phyloP scores from a whole-genome alignment of 495 filamentous ascomycete genomes.

The Penicillium riverlandense region DNA sequence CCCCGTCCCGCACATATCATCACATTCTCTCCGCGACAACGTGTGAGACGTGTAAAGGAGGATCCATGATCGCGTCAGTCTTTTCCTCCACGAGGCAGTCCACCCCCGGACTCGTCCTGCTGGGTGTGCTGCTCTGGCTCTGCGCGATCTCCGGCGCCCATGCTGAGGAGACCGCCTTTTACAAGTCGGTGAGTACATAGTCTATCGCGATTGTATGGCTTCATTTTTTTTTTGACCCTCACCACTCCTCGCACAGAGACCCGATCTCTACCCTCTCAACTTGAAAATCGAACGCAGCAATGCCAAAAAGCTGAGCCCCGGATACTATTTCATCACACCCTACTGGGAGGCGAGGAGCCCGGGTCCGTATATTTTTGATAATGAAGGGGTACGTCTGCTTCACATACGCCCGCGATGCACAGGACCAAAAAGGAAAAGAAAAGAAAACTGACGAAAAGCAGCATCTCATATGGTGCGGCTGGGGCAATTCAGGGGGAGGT shows the following conservation, averaged over 20 bases:
- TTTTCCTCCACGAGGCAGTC: no score
- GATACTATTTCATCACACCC: slow-evolving; percentile 40
- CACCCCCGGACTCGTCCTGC: no score
- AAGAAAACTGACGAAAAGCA: slow-evolving; percentile 8
- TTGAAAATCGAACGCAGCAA: slow-evolving; percentile 23
- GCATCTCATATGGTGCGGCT: slow-evolving; percentile 42
- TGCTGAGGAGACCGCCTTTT: no score
- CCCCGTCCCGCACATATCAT: no score
- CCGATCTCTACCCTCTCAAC: slow-evolving; percentile 32
- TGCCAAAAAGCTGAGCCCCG: slow-evolving; percentile 28
- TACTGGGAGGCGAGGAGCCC: slow-evolving; percentile 29
- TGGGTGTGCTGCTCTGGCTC: no score
- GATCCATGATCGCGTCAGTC: no score
- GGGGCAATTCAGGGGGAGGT: slow-evolving; percentile 32
- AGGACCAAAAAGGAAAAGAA: neutral
- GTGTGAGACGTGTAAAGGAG: no score
- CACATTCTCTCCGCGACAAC: no score
- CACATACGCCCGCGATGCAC: neutral
- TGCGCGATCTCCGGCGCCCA: no score
- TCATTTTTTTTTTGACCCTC: no score
- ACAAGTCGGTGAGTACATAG: no score
- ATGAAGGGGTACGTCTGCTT: slow-evolving; percentile 28
- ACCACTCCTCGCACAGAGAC: slow-evolving; percentile 16
- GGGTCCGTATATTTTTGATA: slow-evolving; percentile 40
- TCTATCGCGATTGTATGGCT: no score